Evolutionary conservation across 1,284 basidiomycete genomes (phyloP).

Genomic region (Sanghuangporus baumii): DNA sequence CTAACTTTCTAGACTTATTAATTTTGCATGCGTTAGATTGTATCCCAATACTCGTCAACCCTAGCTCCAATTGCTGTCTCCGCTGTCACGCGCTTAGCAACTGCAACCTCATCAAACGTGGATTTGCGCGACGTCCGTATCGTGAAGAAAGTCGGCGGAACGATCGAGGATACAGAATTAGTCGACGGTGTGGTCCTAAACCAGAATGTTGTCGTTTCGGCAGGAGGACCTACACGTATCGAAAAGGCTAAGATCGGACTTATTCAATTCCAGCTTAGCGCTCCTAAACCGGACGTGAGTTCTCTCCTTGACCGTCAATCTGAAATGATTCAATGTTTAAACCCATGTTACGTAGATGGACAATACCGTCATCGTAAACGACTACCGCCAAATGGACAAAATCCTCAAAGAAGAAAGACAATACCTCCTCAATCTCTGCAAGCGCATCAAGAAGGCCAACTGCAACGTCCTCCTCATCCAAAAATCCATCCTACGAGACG

Average conservation of each 20-base stretch:
- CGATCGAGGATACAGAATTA: slow-evolving; percentile 98
- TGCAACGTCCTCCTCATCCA: slow-evolving; percentile 99
- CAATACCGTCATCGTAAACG: slow-evolving; percentile 98
- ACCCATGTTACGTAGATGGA: slow-evolving; percentile 72
- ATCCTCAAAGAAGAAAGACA: slow-evolving; percentile 99
- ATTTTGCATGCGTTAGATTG: slow-evolving; percentile 57
- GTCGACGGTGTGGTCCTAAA: slow-evolving; percentile 95
- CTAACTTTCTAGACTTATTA: neutral
- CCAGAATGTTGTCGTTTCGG: slow-evolving; percentile 88
- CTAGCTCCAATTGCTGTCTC: slow-evolving; percentile 96
- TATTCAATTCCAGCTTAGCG: slow-evolving; percentile 97
- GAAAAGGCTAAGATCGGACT: slow-evolving; percentile 99
- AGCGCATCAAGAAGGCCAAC: slow-evolving; percentile 98
- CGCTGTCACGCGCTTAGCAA: slow-evolving; percentile 89
- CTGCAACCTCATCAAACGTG: slow-evolving; percentile 85
- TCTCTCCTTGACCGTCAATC: neutral
- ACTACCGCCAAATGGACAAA: slow-evolving; percentile 99
- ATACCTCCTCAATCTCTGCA: slow-evolving; percentile 97
- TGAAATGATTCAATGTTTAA: neutral
- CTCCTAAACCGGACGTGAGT: slow-evolving; percentile 95
- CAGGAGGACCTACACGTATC: slow-evolving; percentile 91
- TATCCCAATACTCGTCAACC: slow-evolving; percentile 97
- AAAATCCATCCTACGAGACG: slow-evolving; percentile 98
- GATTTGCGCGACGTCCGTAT: slow-evolving; percentile 95
- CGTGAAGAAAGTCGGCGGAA: slow-evolving; percentile 98